Conservation (phyloP, 2,329 filamentous ascomycete genomes). For the Aspergillus nomiae region DNA sequence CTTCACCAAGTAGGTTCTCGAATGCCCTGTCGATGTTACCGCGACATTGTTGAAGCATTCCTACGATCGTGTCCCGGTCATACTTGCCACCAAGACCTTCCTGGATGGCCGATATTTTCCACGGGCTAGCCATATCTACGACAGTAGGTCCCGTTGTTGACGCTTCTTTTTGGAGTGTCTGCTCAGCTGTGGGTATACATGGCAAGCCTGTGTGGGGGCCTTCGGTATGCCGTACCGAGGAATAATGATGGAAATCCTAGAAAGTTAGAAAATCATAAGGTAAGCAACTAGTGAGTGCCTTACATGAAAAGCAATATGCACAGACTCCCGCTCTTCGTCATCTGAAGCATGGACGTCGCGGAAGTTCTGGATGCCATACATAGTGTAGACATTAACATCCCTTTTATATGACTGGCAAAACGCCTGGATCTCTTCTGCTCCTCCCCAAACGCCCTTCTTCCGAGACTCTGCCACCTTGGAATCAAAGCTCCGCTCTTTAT, state of each 20-base stretch:
- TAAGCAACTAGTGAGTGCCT: constrained; percentile 25
- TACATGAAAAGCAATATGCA: constrained; percentile 67
- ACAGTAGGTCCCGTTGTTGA: constrained; percentile 18
- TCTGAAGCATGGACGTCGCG: constrained; percentile 48
- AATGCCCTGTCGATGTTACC: constrained; percentile 59
- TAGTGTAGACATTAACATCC: constrained; percentile 63
- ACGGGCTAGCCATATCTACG: constrained; percentile 50
- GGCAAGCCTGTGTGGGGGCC: constrained; percentile 62
- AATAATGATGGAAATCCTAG: constrained; percentile 67
- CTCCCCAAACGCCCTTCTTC: constrained; percentile 63
- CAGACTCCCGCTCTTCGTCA: constrained; percentile 36
- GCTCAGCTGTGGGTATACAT: constrained; percentile 38
- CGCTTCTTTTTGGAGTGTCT: constrained; percentile 14
- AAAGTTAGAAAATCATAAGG: constrained; percentile 11
- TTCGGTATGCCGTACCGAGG: constrained; percentile 62
- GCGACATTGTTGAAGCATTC: constrained; percentile 55
- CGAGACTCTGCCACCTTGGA: constrained; percentile 63
- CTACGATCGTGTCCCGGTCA: constrained; percentile 54
- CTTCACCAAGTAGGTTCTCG: constrained; percentile 52
- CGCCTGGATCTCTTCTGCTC: constrained; percentile 68
- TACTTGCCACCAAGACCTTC: constrained; percentile 54
- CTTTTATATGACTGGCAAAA: constrained; percentile 64
- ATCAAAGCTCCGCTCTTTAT: constrained; percentile 61
- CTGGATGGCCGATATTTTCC: constrained; percentile 58
- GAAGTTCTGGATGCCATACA: constrained; percentile 43